These are phyloP conservation scores for Alternaria gansuensis DNA, from an alignment of 2,329 filamentous ascomycete genomes.

Conservation along the genomic window DNA sequence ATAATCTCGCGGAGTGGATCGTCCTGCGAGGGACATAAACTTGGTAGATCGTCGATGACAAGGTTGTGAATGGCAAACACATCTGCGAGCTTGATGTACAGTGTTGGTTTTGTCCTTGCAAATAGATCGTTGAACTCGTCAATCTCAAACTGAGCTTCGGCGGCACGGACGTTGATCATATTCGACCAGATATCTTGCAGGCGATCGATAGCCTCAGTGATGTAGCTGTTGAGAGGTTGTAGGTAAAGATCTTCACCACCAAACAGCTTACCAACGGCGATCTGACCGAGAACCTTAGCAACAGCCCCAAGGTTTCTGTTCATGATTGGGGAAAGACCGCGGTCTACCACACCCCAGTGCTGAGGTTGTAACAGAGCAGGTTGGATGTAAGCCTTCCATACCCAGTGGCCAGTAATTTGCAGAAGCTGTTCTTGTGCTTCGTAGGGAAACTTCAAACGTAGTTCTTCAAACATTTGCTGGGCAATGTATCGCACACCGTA, in stretches of 20 bases:
- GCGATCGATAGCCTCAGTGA: constrained; percentile 83
- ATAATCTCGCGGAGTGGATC: constrained; percentile 91
- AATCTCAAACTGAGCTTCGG: constrained; percentile 93
- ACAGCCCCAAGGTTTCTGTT: constrained; percentile 93
- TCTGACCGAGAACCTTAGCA: constrained; percentile 88
- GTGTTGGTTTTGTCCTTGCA: constrained; percentile 91
- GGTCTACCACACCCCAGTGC: constrained; percentile 91
- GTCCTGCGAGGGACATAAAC: constrained; percentile 80
- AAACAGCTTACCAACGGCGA: constrained; percentile 87
- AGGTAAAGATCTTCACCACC: constrained; percentile 95
- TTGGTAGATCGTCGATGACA: constrained; percentile 78
- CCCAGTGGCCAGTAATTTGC: constrained; percentile 86
- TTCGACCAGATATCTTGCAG: constrained; percentile 78
- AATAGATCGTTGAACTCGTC: constrained; percentile 99
- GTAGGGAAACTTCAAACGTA: constrained; percentile 78
- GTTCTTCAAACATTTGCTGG: constrained; percentile 81
- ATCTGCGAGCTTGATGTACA: constrained; percentile 99
- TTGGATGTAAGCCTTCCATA: constrained; percentile 94
- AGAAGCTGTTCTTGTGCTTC: constrained; percentile 81
- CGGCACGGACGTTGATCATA: constrained; percentile 83
- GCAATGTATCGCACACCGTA: constrained; percentile 91
- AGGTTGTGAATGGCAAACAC: constrained; percentile 96
- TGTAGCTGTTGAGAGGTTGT: constrained; percentile 91
- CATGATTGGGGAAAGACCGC: constrained; percentile 85
- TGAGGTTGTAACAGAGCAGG: constrained; percentile 90